Base-by-base conservation (phyloP, 2,329 filamentous ascomycete species). In the Beauveria medogensis region DNA sequence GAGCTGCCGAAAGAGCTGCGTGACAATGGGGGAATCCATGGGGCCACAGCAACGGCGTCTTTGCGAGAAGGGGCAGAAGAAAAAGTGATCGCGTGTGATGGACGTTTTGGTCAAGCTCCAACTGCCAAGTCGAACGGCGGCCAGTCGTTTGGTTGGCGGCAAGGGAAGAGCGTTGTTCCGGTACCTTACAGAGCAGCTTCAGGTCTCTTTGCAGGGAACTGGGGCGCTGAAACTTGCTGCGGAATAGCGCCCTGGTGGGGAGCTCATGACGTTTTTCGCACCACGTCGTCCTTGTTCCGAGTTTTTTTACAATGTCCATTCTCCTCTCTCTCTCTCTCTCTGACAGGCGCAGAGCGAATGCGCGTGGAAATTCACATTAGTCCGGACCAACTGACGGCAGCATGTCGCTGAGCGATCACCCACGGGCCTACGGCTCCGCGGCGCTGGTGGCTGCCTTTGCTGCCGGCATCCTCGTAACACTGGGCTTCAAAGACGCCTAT, bases 21-120 rank as follows among this genome's bases (percentile, higher is more conserved):
- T 84, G 66, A 92, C 81, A 64, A 90, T 78, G 62, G 88, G 88
- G 20, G 90, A 92, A 77, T 96, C 92, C 92, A 96, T 96, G 10
- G 66, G 66, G 55, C 55, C 50, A 44, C 56, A 5, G 56, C n/a
- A 12, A 12, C 34, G n/a, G 55, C 30, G 3, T 43, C n/a, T 55
- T 51, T 16, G 34, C 18, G 2, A 40, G 14, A 7, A 16, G 12
- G 12, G 22, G 18, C 16, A 22, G 28, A 24, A 54, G 34, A 37
- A n/a, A 5, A 43, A 55, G 26, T 41, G 46, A 55, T 28, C 16
- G 41, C 24, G 24, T 3, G 40, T 53, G 41, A 44, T 22, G 20
- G 26, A 3, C 34, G 34, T 37, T 37, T 37, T 14, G 34, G 34
- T 37, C 34, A 16, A 37, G 34, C 34, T 37, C 34, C 34, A 37